Conservation (phyloP, 2,329 filamentous ascomycete genomes). For the Scedosporium boydii region DNA sequence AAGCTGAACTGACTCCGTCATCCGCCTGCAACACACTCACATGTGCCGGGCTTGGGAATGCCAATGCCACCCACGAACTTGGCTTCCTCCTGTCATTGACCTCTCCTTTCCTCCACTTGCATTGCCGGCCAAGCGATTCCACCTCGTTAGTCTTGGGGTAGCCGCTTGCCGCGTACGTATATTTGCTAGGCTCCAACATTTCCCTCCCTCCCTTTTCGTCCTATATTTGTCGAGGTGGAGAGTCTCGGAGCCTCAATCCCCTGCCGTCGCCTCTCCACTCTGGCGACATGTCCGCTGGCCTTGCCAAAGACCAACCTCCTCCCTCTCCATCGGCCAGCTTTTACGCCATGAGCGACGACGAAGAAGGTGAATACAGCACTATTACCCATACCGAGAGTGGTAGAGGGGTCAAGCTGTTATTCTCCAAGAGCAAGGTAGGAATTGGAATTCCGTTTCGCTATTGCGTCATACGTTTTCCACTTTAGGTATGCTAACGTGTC, state of each 20-base stretch:
- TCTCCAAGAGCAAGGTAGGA: constrained; percentile 86
- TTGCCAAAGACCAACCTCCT: constrained; percentile 23
- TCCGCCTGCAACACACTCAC: neutral
- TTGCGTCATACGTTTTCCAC: neutral
- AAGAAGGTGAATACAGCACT: constrained; percentile 90
- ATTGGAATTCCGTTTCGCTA: neutral
- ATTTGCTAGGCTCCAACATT: constrained; percentile 2
- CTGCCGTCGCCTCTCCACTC: constrained; percentile 2
- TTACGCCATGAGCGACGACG: constrained; percentile 94
- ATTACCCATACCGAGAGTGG: constrained; percentile 71
- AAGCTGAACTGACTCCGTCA: constrained; percentile 4
- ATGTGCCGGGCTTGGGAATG: neutral
- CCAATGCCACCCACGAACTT: neutral
- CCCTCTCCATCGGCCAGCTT: constrained; percentile 77
- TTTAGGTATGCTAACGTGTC: neutral
- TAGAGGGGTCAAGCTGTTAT: constrained; percentile 84
- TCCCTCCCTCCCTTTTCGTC: neutral
- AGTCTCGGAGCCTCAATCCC: neutral
- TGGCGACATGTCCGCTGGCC: constrained; percentile 12
- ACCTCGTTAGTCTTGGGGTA: neutral
- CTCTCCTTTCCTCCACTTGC: neutral
- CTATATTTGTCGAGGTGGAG: constrained; percentile 1
- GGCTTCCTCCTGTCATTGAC: neutral
- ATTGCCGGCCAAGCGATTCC: constrained; percentile 6
- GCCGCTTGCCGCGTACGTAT: neutral